A percentile compares a stretch with the other conserved stretches of the same genome.
Conservation (phyloP, 306 rosid genomes). For the Sindora glabra region DNA sequence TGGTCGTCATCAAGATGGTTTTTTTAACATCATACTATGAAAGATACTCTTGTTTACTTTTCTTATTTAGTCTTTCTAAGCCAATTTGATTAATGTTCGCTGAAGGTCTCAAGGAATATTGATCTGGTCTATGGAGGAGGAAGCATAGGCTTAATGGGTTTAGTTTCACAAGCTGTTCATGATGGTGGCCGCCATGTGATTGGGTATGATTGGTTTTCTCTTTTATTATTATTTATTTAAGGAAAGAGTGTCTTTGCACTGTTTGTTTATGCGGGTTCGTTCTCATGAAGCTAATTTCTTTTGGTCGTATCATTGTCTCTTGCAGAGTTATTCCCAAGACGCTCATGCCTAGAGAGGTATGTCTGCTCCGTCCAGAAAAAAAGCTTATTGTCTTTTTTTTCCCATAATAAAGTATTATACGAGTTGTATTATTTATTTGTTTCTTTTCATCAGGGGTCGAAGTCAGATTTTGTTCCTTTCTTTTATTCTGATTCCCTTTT, state of each 20-base stretch:
- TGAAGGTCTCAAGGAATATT: slow-evolving; percentile 87
- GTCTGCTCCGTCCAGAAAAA: slow-evolving; percentile 31
- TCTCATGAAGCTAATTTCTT: slow-evolving; percentile 38
- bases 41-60: not conserved
- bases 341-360: slow-evolving; percentile 99
- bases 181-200: slow-evolving; percentile 97
- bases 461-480: not conserved
- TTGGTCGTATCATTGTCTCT: slow-evolving; percentile 65
- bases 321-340: slow-evolving; percentile 99
- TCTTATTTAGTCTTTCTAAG: slow-evolving; percentile 2
- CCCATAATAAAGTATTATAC: slow-evolving; percentile 8
- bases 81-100: slow-evolving; percentile 14
- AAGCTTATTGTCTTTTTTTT: slow-evolving; percentile 44
- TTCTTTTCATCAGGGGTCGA: slow-evolving; percentile 17
- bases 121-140: slow-evolving; percentile 99
- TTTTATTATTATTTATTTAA: not conserved
- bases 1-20: slow-evolving; percentile 12
- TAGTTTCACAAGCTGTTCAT: slow-evolving; percentile 99
- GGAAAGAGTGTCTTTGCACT: slow-evolving; percentile 23
- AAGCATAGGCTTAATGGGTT: slow-evolving; percentile 97
- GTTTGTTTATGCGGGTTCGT: slow-evolving; percentile 23
- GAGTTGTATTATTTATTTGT: slow-evolving; percentile 4
- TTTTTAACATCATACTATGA: slow-evolving; percentile 7
- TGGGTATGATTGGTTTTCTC: slow-evolving; percentile 44
- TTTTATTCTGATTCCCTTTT: slow-evolving; percentile 3